Evolutionary conservation across 78 protist genomes (phyloP), one percentile per base, ranked within the genome.

Genomic region (Dictyostelium capitatum): DNA sequence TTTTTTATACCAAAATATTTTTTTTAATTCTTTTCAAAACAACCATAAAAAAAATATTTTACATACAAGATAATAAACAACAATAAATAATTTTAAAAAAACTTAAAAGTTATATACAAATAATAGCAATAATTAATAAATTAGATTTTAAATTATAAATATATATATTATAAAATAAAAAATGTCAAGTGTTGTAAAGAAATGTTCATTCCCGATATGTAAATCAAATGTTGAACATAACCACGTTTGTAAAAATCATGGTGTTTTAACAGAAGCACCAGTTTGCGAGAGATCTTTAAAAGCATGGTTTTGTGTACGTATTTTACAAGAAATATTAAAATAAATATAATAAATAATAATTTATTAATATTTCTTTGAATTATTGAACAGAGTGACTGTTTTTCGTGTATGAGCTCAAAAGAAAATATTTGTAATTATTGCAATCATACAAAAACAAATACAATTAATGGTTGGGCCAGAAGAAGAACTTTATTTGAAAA

Each of bases 141-240:
- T 3, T 37, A 37, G 1, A 37, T 3, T n/a, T 37, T 37, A 37
- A 37, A 3, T 37, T 37, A 2, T 37, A 37, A 37, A 37, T 37
- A 37, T 3, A 23, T 30, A 65, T 28, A 65, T 14, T 11, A 30
- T 11, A 65, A 30, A 6, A 30, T 3, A 4, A 28, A 65, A 25
- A 65, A 65, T 65, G 73, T 65, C 73, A 30, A 65, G 43, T 30
- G 8, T 30, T 14, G 73, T 65, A 30, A 65, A 65, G 30, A 65
- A 65, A 30, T 65, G 73, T 65, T 65, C 73, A 30, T 65, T 65
- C 30, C 73, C 73, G 28, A 65, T 65, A 11, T 65, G 73, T 65
- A 14, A 28, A 30, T 30, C 37, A 65, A 30, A 65, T 65, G 73
- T 65, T 0, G 23, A 28, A 11, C 10, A 28, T 25, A 23, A 65